Base-by-base conservation (phyloP, 2,329 filamentous ascomycete species). In the Aspergillus tubingensis region DNA sequence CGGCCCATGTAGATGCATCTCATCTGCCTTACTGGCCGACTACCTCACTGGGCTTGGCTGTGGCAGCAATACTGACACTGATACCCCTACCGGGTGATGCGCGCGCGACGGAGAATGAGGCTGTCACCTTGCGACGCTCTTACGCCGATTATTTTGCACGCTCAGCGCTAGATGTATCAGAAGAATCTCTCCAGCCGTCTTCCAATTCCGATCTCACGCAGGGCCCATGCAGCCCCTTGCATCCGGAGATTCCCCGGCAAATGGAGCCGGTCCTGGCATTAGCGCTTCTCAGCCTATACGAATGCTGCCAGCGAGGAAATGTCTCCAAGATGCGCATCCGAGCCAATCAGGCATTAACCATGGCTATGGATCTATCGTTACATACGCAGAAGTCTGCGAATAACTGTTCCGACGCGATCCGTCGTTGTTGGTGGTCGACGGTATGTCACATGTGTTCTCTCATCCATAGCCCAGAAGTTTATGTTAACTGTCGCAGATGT, bases 391-490 rank as follows among this genome's bases (percentile, higher is more conserved):
- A 11, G 13, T 7, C 57, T 13, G 57, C 10, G 57, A 51, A 15
- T 32, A 7, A 11, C 15, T 61, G 56, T 36, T 61, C 62, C 7
- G 68, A 69, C 21, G 68, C 68, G 4, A 60, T 68, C 23, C 59
- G 62, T 19, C 63, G 68, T 17, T 52, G 54, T 4, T 72, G 70
- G 70, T 72, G 69, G 70, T 64, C 63, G 53, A 67, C 63, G n/a
- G 70, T 72, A 10, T 17, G 70, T 58, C 21, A 8, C 23, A 8
- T 13, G 60, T 13, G 10, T 36, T 27, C 30, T 17, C 13, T n/a
- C 10, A 25, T 19, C 21, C 11, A 10, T 15, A 6, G 8, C 23
- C 8, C 17, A 15, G 5, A 5, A 13, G 4, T 5, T 11, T 27
- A 19, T 39, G 8, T 19, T 54, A 5, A 41, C 27, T 5, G 2